Evolutionary conservation across 768 basidiomycete genomes (phyloP), one percentile per base, ranked within the genome.

Genomic region (Agrocybe praecox): DNA sequence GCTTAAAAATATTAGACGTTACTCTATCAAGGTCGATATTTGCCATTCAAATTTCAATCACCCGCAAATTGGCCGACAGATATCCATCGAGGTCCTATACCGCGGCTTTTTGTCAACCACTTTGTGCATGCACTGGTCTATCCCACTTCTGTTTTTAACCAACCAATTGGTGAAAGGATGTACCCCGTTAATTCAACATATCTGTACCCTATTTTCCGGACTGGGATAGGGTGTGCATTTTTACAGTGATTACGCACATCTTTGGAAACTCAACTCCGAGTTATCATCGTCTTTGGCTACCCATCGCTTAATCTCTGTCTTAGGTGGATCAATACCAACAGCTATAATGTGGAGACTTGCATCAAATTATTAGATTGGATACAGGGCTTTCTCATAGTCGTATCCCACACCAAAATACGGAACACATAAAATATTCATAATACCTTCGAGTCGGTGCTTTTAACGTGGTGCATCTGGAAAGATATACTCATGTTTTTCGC

Each of bases 41-140:
- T 32, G 2, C 50, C 17, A 10, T 19, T 21, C 33, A 12, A 34
- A 46, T 34, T 18, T 9, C 23, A 58, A 58, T 61, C 36, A 45
- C 40, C 62, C 60, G 62, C 53, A 46, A 49, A 66, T 55, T 45
- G 56, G 48, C 62, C 65, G 62, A 62, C 24, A 23, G 54, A 63
- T 62, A 53, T 55, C 61, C 59, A 51, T 45, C 19, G 10, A 32
- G 17, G 53, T 57, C 56, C 43, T 58, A 61, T 53, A 51, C 19
- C 44, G 2, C 55, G 40, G 21, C 10, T 43, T 29, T 51, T 46
- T 19, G 21, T 47, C 49, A 32, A 44, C 24, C 14, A 5, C 36
- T 46, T 44, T 52, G n/a, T 15, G 42, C 22, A 17, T 44, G 15
- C 17, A 52, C 22, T 4, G 43, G 15, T 19, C 52, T 44, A 23